Conservation (phyloP, 352 stramenopile species). For the Phytophthora palmivora region DNA sequence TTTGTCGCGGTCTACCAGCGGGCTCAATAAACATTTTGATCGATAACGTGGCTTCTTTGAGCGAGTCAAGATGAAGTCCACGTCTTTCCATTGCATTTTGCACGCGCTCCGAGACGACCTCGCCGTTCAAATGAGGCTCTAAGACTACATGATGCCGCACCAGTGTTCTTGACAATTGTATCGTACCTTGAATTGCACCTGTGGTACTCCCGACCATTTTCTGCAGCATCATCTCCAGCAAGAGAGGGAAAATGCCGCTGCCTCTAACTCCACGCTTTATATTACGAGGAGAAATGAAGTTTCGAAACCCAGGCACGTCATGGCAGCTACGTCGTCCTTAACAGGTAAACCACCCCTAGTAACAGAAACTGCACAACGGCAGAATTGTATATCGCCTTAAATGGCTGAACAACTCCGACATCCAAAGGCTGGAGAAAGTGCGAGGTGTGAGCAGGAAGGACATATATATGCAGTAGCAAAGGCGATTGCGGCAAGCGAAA, state of each 20-base stretch:
- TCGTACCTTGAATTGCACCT: neutral
- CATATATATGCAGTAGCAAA: constrained; percentile 2
- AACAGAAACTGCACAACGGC: constrained; percentile 1
- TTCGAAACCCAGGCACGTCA: constrained; percentile 1
- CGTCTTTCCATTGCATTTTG: constrained; percentile 9
- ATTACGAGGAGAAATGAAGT: neutral
- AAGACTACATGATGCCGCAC: constrained; percentile 4
- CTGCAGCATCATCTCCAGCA: constrained; percentile 13
- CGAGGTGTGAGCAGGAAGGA: constrained; percentile 11
- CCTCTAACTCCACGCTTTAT: constrained; percentile 1
- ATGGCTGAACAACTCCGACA: constrained; percentile 4
- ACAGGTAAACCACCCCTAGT: neutral
- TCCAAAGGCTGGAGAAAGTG: constrained; percentile 4
- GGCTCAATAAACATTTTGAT: constrained; percentile 3
- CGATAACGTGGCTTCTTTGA: constrained; percentile 1
- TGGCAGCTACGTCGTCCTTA: constrained; percentile 9
- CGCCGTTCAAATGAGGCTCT: constrained; percentile 10
- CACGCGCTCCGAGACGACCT: neutral
- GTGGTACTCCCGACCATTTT: constrained; percentile 2
- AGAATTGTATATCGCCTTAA: constrained; percentile 9
- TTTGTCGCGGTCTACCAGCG: neutral
- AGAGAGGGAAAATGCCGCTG: constrained; percentile 7
- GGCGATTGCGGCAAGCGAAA: neutral
- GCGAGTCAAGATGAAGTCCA: constrained; percentile 3
- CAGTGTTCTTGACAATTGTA: neutral